Evolutionary conservation across 495 filamentous ascomycete genomes (phyloP).

Genomic region (Penicillium steckii): DNA sequence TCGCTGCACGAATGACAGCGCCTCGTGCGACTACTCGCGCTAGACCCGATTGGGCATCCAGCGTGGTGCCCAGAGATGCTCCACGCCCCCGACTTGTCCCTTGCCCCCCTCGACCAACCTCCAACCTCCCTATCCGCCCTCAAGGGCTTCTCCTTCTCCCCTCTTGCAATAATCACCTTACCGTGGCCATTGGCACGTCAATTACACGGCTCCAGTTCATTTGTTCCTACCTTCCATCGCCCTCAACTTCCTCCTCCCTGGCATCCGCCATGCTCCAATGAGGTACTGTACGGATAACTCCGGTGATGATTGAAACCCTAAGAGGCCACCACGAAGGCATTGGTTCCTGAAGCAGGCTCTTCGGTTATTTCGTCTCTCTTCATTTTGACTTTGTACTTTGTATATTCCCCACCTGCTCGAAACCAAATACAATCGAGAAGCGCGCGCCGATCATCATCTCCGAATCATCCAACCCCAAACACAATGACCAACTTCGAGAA

Average conservation of each 20-base stretch:
- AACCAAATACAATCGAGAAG: not conserved
- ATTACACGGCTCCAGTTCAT: too few species aligned
- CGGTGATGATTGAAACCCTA: constrained; percentile 27
- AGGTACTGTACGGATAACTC: constrained; percentile 29
- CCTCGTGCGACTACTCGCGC: constrained; percentile 13
- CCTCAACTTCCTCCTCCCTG: constrained; percentile 3
- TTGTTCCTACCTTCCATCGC: constrained; percentile 5
- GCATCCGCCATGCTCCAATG: constrained; percentile 36
- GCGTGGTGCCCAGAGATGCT: constrained; percentile 7
- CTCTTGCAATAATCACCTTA: not conserved
- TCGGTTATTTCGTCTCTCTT: constrained; percentile 7
- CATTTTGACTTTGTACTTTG: not conserved
- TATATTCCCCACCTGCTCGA: not conserved
- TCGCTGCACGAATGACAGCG: not conserved
- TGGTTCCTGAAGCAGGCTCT: constrained; percentile 24
- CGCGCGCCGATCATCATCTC: constrained; percentile 8
- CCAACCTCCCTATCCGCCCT: not conserved
- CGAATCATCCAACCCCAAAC: constrained; percentile 4
- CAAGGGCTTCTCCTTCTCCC: not conserved
- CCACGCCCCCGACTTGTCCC: constrained; percentile 2
- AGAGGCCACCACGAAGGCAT: constrained; percentile 21
- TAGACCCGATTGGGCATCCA: constrained; percentile 19
- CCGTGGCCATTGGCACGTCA: not conserved
- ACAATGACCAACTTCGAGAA: constrained; percentile 86
- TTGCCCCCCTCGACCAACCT: not conserved